Percentiles rank a stretch among this genome's conserved stretches.
phyloP scores from a whole-genome alignment of 768 basidiomycete species.

The Pleurotus djamor region DNA sequence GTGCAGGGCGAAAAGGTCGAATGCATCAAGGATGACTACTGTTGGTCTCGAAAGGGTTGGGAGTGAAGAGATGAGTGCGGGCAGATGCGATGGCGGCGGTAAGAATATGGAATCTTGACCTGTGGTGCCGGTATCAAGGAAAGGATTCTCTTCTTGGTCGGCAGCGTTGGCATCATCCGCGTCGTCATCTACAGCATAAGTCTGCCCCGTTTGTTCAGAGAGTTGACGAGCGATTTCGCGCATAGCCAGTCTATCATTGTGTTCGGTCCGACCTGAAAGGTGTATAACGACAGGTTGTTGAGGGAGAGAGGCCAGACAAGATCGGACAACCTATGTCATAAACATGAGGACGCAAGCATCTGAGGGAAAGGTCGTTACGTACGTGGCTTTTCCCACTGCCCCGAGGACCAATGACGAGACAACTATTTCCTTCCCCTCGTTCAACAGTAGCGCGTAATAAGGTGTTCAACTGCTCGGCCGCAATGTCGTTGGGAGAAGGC shows the following conservation, averaged over 20 bases:
- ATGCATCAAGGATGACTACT: conserved; percentile 84
- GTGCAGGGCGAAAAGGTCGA: conserved; percentile 92
- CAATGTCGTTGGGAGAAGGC: conserved; percentile 44
- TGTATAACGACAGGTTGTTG: conserved; percentile 69
- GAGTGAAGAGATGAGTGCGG: conserved; percentile 70
- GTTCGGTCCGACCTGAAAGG: conserved; percentile 83
- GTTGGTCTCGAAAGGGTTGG: conserved; percentile 80
- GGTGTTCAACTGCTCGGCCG: conserved; percentile 55
- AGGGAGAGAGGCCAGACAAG: conserved; percentile 45
- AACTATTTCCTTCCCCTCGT: conserved; percentile 92
- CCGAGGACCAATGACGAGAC: conserved; percentile 80
- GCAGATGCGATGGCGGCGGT: conserved; percentile 69
- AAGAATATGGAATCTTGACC: conserved; percentile 30
- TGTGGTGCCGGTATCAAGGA: conserved; percentile 32
- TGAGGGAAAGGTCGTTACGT: conserved; percentile 17
- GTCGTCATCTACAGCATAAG: conserved; percentile 41
- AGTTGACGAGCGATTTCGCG: conserved; percentile 90
- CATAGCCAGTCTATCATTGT: conserved; percentile 86
- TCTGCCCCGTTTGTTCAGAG: conserved; percentile 67
- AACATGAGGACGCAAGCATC: conserved; percentile 3
- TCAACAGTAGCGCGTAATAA: conserved; percentile 72
- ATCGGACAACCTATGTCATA: conserved; percentile 53
- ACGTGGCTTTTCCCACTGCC: conserved; percentile 88
- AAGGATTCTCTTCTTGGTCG: conserved; percentile 44
- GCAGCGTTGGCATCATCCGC: conserved; percentile 27